Conservation (phyloP, 441 rosid species). For the Capsella rubella region DNA sequence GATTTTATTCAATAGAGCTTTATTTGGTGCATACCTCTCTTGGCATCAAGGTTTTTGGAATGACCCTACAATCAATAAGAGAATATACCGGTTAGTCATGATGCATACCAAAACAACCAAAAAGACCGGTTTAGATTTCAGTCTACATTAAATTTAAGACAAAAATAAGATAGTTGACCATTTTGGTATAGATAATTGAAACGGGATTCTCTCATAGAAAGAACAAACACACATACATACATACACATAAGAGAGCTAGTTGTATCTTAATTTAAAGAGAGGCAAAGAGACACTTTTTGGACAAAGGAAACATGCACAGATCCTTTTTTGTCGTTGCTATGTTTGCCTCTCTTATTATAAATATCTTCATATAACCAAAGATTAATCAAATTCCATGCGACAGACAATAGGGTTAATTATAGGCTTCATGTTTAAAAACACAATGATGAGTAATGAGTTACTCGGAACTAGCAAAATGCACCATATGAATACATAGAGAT, state of each 20-base stretch:
- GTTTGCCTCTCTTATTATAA: slow-evolving; percentile 28
- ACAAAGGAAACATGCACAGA: slow-evolving; percentile 42
- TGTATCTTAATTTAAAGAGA: slow-evolving; percentile 39
- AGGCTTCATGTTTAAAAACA: slow-evolving; percentile 40
- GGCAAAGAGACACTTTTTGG: slow-evolving; percentile 37
- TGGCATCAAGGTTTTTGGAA: slow-evolving; percentile 65
- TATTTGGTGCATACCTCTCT: slow-evolving; percentile 57
- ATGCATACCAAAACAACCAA: background rate
- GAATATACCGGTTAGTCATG: slow-evolving; percentile 25
- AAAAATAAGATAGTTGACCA: slow-evolving; percentile 26
- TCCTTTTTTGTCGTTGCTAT: slow-evolving; percentile 43
- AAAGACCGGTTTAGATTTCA: slow-evolving; percentile 11
- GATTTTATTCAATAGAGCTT: slow-evolving; percentile 2
- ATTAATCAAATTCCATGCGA: slow-evolving; percentile 23
- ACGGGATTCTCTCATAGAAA: slow-evolving; percentile 34
- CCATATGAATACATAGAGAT: slow-evolving; percentile 26
- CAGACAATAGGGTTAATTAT: slow-evolving; percentile 21
- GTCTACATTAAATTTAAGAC: background rate
- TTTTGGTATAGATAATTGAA: slow-evolving; percentile 27
- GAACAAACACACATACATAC: background rate
- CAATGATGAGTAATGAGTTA: slow-evolving; percentile 37
- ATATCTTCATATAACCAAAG: slow-evolving; percentile 3
- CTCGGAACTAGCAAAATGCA: slow-evolving; percentile 40
- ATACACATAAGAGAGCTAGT: slow-evolving; percentile 32
- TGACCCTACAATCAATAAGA: slow-evolving; percentile 55